Evolutionary conservation across 2,329 filamentous ascomycete genomes (phyloP).

Genomic region (Fusarium odoratissimum): DNA sequence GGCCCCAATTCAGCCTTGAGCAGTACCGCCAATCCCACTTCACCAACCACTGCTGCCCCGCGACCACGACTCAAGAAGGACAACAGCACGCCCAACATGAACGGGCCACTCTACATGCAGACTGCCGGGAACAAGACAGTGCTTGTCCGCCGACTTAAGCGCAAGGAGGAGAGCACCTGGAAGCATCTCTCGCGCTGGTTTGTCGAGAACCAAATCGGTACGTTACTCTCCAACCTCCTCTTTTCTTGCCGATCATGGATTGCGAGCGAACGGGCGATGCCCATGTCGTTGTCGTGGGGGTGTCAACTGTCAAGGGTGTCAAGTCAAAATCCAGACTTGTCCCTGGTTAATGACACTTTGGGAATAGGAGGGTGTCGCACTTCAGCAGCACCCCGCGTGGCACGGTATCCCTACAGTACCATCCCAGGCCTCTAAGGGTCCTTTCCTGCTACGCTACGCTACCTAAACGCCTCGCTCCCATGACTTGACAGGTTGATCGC

Average conservation of each 20-base stretch:
- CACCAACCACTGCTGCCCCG: constrained; percentile 34
- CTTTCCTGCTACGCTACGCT: constrained; percentile 17
- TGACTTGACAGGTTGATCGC: constrained; percentile 29
- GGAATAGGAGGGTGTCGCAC: constrained; percentile 28
- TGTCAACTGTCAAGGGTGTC: constrained; percentile 17
- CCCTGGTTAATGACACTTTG: constrained; percentile 17
- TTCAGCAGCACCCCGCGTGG: constrained; percentile 39
- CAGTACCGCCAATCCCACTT: constrained; percentile 25
- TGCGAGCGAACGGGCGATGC: constrained; percentile 4
- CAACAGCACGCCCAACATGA: constrained; percentile 58
- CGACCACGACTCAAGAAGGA: constrained; percentile 48
- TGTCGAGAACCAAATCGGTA: constrained; percentile 84
- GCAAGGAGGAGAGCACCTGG: constrained; percentile 71
- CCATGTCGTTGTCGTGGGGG: constrained; percentile 4
- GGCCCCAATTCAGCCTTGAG: constrained; percentile 8
- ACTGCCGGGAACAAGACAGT: constrained; percentile 63
- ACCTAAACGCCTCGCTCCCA: constrained; percentile 27
- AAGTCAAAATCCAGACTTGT: constrained; percentile 21
- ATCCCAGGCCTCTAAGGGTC: constrained; percentile 27
- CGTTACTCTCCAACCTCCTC: constrained; percentile 48
- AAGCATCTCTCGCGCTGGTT: constrained; percentile 75
- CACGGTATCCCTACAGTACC: constrained; percentile 34
- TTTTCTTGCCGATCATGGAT: constrained; percentile 8
- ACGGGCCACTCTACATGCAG: constrained; percentile 69
- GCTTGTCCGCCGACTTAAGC: constrained; percentile 67